Evolutionary conservation across 306 rosid genomes (phyloP), one percentile per base, ranked within the genome.

Genomic region (Hippophae rhamnoides): DNA sequence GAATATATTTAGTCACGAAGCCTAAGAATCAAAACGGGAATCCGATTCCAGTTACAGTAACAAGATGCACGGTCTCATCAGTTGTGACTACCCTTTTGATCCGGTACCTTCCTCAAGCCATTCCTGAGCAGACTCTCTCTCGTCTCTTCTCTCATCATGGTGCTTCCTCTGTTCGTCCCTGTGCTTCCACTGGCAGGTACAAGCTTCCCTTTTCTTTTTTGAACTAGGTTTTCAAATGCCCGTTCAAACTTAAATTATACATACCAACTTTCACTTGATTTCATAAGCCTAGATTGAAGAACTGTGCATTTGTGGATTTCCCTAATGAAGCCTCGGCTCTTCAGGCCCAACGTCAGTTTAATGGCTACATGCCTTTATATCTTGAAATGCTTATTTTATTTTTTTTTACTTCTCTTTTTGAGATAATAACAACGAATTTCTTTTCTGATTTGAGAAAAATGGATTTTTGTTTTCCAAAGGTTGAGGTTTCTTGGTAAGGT

Each of bases 401-500:
- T 18, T 18, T 0, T 31, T 31, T 31, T 31, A 31, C 14, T 5
- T 12, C 0, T n/a, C 14, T 49, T 5, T 49, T 7, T 49, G 8
- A 12, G 14, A 12, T 12, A 60, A 14, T 8, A n/a, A 57, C 60
- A 54, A 43, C 5, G 4, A 31, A 31, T 31, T 31, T 31, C 31
- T 63, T 50, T 41, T 18, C 52, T 54, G 43, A 40, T 61, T 47
- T 48, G n/a, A 31, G 38, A 50, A 14, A 52, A 8, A 69, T 53
- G 59, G 44, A 62, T 62, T 45, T 50, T 66, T 71, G 58, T 62
- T 70, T 58, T 31, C 59, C 47, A 51, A 67, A 85, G 97, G 84
- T 68, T 86, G 81, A 89, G 86, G 72, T 81, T 86, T 81, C 92
- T 86, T 56, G 89, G 92, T 55, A 89, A 86, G 74, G 85, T 89